These are phyloP conservation scores for Vitis amurensis DNA, from an alignment of 164 flowering plant genomes.

Conservation along the genomic window DNA sequence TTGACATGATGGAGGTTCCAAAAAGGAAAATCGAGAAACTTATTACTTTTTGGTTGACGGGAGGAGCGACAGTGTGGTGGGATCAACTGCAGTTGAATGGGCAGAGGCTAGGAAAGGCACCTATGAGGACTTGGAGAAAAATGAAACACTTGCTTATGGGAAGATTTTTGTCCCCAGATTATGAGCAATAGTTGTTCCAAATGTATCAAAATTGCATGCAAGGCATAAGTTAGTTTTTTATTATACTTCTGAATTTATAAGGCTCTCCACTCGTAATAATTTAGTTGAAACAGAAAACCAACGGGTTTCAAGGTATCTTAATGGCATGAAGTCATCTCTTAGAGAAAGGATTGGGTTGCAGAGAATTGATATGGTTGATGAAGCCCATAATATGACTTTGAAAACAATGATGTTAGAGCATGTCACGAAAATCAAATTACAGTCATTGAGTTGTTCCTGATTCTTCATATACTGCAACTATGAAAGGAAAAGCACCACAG, in stretches of 20 bases:
- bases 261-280: background rate
- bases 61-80: slow-evolving; percentile 14
- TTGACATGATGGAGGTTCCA: slow-evolving; percentile 1
- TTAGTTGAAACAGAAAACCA: background rate
- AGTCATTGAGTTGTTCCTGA: no score
- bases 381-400: background rate
- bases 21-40: background rate
- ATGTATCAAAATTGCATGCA: slow-evolving; percentile 1
- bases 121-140: background rate
- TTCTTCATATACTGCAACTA: no score
- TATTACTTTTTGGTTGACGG: slow-evolving; percentile 1
- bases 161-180: slow-evolving; percentile 6
- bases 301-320: no score
- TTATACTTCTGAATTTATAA: background rate
- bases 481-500: no score
- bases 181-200: slow-evolving; percentile 3
- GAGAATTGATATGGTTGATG: background rate
- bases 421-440: no score
- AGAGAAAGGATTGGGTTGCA: no score
- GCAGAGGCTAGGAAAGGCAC: background rate
- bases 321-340: no score
- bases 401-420: background rate
- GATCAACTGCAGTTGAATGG: background rate
- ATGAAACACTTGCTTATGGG: slow-evolving; percentile 1
- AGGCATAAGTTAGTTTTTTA: background rate